Base-by-base conservation (phyloP, 2,329 filamentous ascomycete genomes). In the Scopulariopsis brevicaulis region DNA sequence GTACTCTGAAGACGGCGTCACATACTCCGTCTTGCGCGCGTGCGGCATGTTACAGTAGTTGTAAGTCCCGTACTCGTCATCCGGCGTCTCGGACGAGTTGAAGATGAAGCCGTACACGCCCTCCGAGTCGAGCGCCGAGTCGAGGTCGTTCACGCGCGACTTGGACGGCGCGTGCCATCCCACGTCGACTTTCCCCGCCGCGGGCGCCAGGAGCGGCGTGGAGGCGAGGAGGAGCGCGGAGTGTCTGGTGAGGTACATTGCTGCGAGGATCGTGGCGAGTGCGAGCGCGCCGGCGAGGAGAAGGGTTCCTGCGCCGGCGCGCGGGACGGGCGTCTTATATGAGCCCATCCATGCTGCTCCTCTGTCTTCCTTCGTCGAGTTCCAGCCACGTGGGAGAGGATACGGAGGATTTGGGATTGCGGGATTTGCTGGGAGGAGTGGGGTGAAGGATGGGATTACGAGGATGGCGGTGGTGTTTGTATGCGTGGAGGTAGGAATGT, bases 41-140 rank as follows among this genome's bases (percentile, higher is more conserved):
- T 93, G 90, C 1, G 90, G 89, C 88, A 94, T 94, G 66, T 94
- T 92, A 71, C 89, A 94, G 78, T 79, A 93, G 69, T 93, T 90
- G 70, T 92, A 92, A 1, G 73, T 77, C 6, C 83, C 82, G 69
- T 88, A 86, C 43, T 74, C 63, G 0, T 70, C 66, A 57, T 76
- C 71, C 0, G 87, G 81, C 0, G 81, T 80, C 1, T 72, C 63
- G 1, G 86, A 89, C 37, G 79, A 78, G 65, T 90, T 84, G 71
- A 85, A 94, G 20, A 89, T 77, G 67, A 90, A 92, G 1, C 86
- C 88, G 68, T 90, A 85, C 0, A 84, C 78, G 1, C 86, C 89
- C 1, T 76, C 73, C 8, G 78, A 76, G 59, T 78, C 74, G 55
- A 90, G 67, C 0, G 81, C 84, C 5, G 72, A 68, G 0, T 73